Percentiles rank a stretch among this genome's conserved stretches.
Conservation (phyloP, 2,329 filamentous ascomycete species). For the Pezicula radicicola region DNA sequence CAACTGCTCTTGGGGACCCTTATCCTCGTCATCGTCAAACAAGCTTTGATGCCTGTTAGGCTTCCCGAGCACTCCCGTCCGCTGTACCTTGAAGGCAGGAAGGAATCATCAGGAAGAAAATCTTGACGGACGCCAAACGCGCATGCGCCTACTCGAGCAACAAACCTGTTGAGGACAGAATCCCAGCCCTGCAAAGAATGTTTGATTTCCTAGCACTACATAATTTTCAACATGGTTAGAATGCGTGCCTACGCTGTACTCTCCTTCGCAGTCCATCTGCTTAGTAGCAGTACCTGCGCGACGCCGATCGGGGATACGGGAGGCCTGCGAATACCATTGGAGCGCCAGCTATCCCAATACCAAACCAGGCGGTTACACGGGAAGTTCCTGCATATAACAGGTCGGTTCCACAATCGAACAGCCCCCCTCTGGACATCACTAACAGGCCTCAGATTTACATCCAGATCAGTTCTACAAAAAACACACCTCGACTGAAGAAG, state of each 20-base stretch:
- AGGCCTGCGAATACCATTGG: slow-evolving; percentile 24
- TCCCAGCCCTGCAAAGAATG: no score
- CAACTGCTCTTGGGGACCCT: no score
- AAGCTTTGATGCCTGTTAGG: no score
- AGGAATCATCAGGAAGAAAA: no score
- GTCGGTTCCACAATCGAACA: slow-evolving; percentile 43
- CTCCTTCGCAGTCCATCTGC: slow-evolving; percentile 20
- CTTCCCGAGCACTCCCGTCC: no score
- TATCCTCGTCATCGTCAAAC: no score
- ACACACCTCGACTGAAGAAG: slow-evolving; percentile 67
- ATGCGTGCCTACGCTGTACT: slow-evolving; percentile 16
- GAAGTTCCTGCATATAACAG: slow-evolving; percentile 85
- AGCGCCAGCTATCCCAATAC: slow-evolving; percentile 17
- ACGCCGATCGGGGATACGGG: slow-evolving; percentile 17
- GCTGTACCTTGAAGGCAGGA: no score
- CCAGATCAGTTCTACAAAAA: slow-evolving; percentile 84
- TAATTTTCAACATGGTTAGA: slow-evolving; percentile 12
- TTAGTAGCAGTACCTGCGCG: slow-evolving; percentile 10
- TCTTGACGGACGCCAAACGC: no score
- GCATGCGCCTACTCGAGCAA: no score
- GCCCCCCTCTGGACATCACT: slow-evolving; percentile 17
- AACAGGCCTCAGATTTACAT: slow-evolving; percentile 64
- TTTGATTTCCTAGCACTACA: not conserved
- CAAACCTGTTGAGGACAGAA: no score
- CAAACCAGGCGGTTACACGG: slow-evolving; percentile 53